Evolutionary conservation across 371 early-diverging fungal species (phyloP).

Genomic region (Dichotomocladium elegans): DNA sequence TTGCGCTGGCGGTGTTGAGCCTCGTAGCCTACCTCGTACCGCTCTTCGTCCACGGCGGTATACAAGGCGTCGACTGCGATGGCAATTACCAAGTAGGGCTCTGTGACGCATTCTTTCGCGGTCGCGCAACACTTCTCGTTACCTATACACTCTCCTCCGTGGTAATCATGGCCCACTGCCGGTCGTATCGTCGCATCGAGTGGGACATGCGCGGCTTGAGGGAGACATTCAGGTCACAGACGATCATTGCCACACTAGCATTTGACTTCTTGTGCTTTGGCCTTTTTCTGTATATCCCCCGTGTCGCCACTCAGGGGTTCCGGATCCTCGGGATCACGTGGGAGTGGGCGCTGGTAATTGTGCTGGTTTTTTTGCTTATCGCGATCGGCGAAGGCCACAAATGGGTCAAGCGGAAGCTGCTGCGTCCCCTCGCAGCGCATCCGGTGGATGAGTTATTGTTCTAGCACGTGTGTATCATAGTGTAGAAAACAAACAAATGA

Average conservation of each 20-base stretch:
- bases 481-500: not conserved
- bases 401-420: constrained; percentile 14
- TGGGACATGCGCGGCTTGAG: constrained; percentile 39
- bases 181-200: constrained; percentile 52
- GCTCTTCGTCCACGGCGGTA: constrained; percentile 44
- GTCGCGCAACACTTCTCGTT: constrained; percentile 56
- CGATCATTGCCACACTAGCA: constrained; percentile 42
- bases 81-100: constrained; percentile 24
- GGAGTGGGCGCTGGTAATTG: constrained; percentile 69
- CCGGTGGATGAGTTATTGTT: constrained; percentile 1
- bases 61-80: constrained; percentile 57
- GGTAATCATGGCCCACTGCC: constrained; percentile 60
- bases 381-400: constrained; percentile 53
- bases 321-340: constrained; percentile 56
- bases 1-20: constrained; percentile 54
- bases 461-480: not conserved
- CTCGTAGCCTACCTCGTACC: constrained; percentile 52
- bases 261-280: constrained; percentile 46
- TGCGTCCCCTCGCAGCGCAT: constrained; percentile 9
- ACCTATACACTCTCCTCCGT: constrained; percentile 56
- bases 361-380: constrained; percentile 44
- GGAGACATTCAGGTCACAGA: constrained; percentile 42
- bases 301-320: constrained; percentile 55
- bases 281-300: constrained; percentile 63
- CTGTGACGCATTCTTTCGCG: constrained; percentile 64